Percentiles rank a stretch among this genome's conserved stretches.
Conservation (phyloP, 2,329 filamentous ascomycete genomes). For the Aspergillus calidoustus region DNA sequence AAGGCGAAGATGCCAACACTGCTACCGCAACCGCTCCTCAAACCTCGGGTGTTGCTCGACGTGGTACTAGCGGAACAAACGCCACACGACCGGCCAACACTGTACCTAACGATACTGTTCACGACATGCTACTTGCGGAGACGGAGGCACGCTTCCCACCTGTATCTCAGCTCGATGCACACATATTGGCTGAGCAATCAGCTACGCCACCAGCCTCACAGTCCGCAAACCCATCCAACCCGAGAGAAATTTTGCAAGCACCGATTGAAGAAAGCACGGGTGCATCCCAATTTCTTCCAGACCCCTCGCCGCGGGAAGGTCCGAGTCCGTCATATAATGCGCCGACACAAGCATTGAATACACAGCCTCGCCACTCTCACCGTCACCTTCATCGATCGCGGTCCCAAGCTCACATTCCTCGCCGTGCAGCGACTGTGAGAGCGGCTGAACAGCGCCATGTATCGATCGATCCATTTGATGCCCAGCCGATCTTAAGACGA, state of each 20-base stretch:
- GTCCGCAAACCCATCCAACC: not conserved
- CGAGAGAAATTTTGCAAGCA: not conserved
- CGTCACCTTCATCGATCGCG: not conserved
- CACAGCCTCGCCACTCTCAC: not conserved
- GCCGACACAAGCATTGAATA: not conserved
- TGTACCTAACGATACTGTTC: not conserved
- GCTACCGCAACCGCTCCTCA: constrained; percentile 2
- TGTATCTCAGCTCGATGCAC: constrained; percentile 44
- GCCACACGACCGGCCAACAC: not conserved
- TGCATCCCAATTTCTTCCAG: constrained; percentile 10
- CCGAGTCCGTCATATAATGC: not conserved
- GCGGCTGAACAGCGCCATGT: constrained; percentile 6
- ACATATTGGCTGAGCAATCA: constrained; percentile 33
- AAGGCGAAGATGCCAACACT: not conserved
- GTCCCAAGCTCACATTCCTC: not conserved
- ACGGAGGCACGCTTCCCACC: constrained; percentile 41
- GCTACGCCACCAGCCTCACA: constrained; percentile 10
- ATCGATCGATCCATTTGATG: constrained; percentile 25
- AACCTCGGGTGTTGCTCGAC: constrained; percentile 1
- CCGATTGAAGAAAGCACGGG: not conserved
- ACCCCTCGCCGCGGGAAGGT: constrained; percentile 21
- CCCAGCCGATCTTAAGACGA: constrained; percentile 28
- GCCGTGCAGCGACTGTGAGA: constrained; percentile 14
- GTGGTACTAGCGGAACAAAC: not conserved
- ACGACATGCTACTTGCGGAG: constrained; percentile 26